A percentile compares a stretch with the other conserved stretches of the same genome.
Evolutionary conservation across 1,139 yeast genomes (phyloP).

Genomic region (Magnusiomyces fungicola): DNA sequence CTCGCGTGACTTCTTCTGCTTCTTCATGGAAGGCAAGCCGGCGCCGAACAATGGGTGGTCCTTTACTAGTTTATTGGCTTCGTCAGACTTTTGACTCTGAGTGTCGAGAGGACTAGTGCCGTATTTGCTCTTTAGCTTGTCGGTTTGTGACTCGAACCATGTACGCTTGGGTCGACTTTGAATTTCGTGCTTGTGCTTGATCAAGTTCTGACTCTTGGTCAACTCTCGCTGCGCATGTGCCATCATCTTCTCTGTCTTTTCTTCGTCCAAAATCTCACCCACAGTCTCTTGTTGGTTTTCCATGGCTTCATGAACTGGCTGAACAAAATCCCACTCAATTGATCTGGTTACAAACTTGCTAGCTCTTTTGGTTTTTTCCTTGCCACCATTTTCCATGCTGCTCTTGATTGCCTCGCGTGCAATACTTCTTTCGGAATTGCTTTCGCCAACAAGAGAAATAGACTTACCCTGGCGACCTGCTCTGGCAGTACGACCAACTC

Average conservation of each 20-base stretch:
- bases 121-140: conserved; percentile 40
- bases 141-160: conserved; percentile 83
- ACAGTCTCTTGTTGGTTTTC: conserved; percentile 52
- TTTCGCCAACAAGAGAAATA: conserved; percentile 89
- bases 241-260: conserved; percentile 79
- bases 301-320: conserved; percentile 53
- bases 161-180: conserved; percentile 89
- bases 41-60: conserved; percentile 5
- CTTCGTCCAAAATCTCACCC: conserved; percentile 78
- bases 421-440: conserved; percentile 72
- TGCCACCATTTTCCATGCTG: conserved; percentile 38
- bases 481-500: conserved; percentile 99
- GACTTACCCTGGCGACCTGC: conserved; percentile 96
- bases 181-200: conserved; percentile 76
- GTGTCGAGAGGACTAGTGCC: neutral
- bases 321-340: conserved; percentile 81
- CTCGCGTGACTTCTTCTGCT: conserved; percentile 57
- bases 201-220: conserved; percentile 72
- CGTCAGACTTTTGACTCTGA: conserved; percentile 19
- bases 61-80: neutral
- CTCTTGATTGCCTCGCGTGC: conserved; percentile 76
- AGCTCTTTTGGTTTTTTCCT: conserved; percentile 25
- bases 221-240: conserved; percentile 87
- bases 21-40: conserved; percentile 45
- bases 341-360: conserved; percentile 68